Evolutionary conservation across 108 stramenopile genomes (phyloP).

Genomic region (Mediolabrus comicus): DNA sequence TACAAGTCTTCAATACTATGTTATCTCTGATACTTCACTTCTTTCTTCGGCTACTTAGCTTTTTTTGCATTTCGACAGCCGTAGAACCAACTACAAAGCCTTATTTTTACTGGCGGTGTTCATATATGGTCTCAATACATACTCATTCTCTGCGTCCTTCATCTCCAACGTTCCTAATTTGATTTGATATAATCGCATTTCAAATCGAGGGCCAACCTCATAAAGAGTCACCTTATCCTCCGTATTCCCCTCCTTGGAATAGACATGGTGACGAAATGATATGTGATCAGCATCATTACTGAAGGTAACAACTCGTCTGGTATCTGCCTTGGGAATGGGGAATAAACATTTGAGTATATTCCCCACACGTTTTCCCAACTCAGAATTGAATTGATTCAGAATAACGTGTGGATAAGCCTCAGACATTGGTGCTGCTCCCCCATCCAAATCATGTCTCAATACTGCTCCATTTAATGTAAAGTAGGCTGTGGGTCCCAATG

Average conservation of each 20-base stretch:
- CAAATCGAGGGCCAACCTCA: slow-evolving; percentile 98
- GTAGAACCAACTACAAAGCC: slow-evolving; percentile 45
- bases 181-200: slow-evolving; percentile 96
- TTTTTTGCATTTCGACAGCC: too few species aligned
- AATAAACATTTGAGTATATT: slow-evolving; percentile 95
- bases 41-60: too few species aligned
- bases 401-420: slow-evolving; percentile 96
- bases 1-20: too few species aligned
- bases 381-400: slow-evolving; percentile 81
- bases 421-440: slow-evolving; percentile 92
- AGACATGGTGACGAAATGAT: slow-evolving; percentile 98
- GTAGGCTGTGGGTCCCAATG: slow-evolving; percentile 96
- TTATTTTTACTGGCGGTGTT: slow-evolving; percentile 93
- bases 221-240: slow-evolving; percentile 85
- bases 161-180: slow-evolving; percentile 94
- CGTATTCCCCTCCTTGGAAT: slow-evolving; percentile 64
- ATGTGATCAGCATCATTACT: slow-evolving; percentile 95
- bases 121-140: slow-evolving; percentile 96
- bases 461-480: slow-evolving; percentile 91
- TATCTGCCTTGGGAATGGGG: slow-evolving; percentile 91
- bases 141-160: slow-evolving; percentile 96
- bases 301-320: slow-evolving; percentile 93
- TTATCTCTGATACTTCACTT: too few species aligned
- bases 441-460: slow-evolving; percentile 95
- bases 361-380: slow-evolving; percentile 88